Conservation (phyloP, 495 filamentous ascomycete species). For the Cercophora sp. region DNA sequence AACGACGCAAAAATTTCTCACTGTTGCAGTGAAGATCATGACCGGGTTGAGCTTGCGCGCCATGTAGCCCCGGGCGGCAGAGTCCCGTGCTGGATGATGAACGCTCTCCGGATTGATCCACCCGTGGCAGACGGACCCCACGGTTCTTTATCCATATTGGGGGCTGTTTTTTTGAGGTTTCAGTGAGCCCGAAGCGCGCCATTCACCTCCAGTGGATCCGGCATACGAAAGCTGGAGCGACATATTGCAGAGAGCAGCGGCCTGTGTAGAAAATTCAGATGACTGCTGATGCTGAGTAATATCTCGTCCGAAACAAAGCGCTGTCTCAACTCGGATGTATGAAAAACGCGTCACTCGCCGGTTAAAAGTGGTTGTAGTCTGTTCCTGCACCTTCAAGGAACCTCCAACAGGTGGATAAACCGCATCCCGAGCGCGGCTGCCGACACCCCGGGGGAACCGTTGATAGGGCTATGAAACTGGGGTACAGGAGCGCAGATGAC, state of each 20-base stretch:
- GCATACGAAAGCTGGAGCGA: slow-evolving; percentile 49
- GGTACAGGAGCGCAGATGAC: slow-evolving; percentile 43
- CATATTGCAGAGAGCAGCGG: slow-evolving; percentile 35
- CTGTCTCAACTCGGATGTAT: slow-evolving; percentile 39
- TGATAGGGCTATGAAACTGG: slow-evolving; percentile 32
- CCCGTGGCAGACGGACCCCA: too few species aligned
- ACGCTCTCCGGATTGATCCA: too few species aligned
- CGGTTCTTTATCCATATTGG: slow-evolving; percentile 54
- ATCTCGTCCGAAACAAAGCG: slow-evolving; percentile 28
- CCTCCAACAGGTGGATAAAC: slow-evolving; percentile 23
- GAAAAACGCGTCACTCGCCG: slow-evolving; percentile 39
- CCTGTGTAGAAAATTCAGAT: slow-evolving; percentile 38
- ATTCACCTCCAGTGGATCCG: slow-evolving; percentile 52
- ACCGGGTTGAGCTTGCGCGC: too few species aligned
- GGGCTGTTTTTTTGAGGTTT: slow-evolving; percentile 54
- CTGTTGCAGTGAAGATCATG: too few species aligned
- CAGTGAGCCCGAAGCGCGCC: slow-evolving; percentile 52
- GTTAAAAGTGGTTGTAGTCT: too few species aligned
- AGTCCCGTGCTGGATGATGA: too few species aligned
- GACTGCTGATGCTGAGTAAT: slow-evolving; percentile 34
- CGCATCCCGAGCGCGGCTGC: slow-evolving; percentile 16
- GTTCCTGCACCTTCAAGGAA: slow-evolving; percentile 30
- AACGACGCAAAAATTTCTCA: too few species aligned
- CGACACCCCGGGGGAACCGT: slow-evolving; percentile 19
- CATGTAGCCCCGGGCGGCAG: too few species aligned